Evolutionary conservation across 2,329 filamentous ascomycete genomes (phyloP).

Genomic region (Nigrospora oryzae): DNA sequence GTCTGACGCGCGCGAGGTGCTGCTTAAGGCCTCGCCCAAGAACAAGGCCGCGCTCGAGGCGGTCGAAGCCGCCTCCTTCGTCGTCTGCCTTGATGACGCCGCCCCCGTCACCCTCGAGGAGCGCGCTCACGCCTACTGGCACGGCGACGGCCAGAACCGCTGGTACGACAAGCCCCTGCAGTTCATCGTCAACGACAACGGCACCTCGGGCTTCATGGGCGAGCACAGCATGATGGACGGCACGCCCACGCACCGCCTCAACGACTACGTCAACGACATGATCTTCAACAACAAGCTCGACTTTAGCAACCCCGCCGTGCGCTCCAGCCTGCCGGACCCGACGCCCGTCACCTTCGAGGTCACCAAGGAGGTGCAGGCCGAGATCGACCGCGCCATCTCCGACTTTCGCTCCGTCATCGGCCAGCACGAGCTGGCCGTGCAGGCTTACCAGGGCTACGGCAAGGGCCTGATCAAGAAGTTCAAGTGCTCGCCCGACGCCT

Average conservation of each 20-base stretch:
- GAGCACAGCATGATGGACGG: conserved; percentile 99
- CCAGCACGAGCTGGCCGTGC: conserved; percentile 83
- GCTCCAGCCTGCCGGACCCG: conserved; percentile 79
- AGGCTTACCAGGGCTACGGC: conserved; percentile 94
- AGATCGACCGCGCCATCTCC: conserved; percentile 68
- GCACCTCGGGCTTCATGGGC: conserved; percentile 93
- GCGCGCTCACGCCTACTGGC: conserved; percentile 94
- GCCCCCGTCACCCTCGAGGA: conserved; percentile 89
- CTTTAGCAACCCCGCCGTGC: conserved; percentile 68
- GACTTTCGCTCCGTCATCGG: conserved; percentile 79
- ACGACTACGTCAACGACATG: conserved; percentile 85
- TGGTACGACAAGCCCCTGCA: conserved; percentile 98
- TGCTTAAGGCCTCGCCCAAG: conserved; percentile 67
- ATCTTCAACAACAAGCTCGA: conserved; percentile 95
- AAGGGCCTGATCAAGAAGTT: conserved; percentile 99
- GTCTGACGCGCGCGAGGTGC: conserved; percentile 71
- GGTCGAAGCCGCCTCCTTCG: conserved; percentile 83
- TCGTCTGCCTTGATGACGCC: conserved; percentile 90
- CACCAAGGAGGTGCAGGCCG: conserved; percentile 61
- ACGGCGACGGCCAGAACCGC: conserved; percentile 89
- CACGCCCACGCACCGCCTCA: conserved; percentile 91
- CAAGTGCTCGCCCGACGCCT: conserved; percentile 95
- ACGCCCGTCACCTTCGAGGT: conserved; percentile 70
- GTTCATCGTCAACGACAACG: conserved; percentile 97
- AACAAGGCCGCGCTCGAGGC: conserved; percentile 72